Conservation (phyloP, 352 stramenopile species). For the Pythium coloratum region DNA sequence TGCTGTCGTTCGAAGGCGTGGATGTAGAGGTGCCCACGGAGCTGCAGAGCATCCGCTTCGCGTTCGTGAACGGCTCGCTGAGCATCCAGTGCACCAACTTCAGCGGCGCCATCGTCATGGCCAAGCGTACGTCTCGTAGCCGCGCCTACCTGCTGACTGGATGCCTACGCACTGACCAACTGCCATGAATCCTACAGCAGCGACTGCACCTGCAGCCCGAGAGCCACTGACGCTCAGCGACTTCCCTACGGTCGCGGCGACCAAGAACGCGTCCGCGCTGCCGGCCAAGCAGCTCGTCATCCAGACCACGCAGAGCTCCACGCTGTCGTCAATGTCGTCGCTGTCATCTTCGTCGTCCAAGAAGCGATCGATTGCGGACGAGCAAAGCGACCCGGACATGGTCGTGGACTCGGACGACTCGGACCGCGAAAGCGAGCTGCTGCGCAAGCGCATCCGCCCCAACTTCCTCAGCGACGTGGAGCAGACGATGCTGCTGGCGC, state of each 20-base stretch:
- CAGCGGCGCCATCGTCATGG: constrained; percentile 65
- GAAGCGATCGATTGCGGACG: constrained; percentile 46
- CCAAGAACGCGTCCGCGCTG: not conserved
- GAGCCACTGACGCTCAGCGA: constrained; percentile 21
- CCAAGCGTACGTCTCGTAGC: constrained; percentile 38
- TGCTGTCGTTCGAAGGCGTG: constrained; percentile 78
- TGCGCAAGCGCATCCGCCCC: constrained; percentile 48
- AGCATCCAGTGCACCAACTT: constrained; percentile 76
- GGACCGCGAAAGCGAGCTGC: constrained; percentile 22
- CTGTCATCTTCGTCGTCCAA: constrained; percentile 26
- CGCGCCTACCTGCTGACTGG: not conserved
- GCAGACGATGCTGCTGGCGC: constrained; percentile 57
- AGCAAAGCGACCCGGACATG: constrained; percentile 10
- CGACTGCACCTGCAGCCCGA: not conserved
- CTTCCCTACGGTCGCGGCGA: constrained; percentile 12
- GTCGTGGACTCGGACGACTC: constrained; percentile 31
- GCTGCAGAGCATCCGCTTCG: constrained; percentile 65
- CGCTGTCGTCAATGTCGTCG: constrained; percentile 11
- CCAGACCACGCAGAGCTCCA: constrained; percentile 18
- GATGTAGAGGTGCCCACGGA: constrained; percentile 67
- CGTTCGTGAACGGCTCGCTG: constrained; percentile 55
- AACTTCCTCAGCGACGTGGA: constrained; percentile 66
- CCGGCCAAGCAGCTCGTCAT: constrained; percentile 11
- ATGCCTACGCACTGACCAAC: not conserved
- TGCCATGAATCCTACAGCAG: constrained; percentile 1